phyloP scores from a whole-genome alignment of 768 basidiomycete species.

The Psilocybe sp. region DNA sequence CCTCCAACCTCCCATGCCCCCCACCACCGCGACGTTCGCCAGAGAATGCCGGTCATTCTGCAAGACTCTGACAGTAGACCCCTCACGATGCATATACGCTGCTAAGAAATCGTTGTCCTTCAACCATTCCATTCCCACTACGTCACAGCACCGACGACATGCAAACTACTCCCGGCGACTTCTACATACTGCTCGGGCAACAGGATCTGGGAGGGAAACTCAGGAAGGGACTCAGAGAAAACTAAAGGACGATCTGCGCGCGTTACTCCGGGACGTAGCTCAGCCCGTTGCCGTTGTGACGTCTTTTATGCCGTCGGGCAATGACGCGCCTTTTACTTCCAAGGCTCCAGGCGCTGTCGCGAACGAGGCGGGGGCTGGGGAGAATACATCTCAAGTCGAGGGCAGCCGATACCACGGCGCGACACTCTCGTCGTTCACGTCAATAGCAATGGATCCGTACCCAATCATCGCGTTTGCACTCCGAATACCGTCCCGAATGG shows the following conservation, averaged over 20 bases:
- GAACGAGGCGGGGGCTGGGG: neutral
- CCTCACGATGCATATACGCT: too few species aligned
- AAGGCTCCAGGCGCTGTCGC: neutral
- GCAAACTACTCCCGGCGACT: too few species aligned
- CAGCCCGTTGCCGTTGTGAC: constrained; percentile 89
- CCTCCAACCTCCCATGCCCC: too few species aligned
- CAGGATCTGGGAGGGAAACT: too few species aligned
- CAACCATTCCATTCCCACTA: too few species aligned
- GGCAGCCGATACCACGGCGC: constrained; percentile 69
- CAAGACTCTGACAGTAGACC: too few species aligned
- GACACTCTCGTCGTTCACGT: constrained; percentile 91
- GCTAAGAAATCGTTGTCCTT: too few species aligned
- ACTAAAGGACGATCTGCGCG: constrained; percentile 38
- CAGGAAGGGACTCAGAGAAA: neutral
- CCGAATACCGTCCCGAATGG: constrained; percentile 87
- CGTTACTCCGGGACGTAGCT: constrained; percentile 69
- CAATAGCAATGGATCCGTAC: constrained; percentile 84
- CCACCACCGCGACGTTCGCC: too few species aligned
- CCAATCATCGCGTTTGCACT: constrained; percentile 90
- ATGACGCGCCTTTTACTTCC: neutral
- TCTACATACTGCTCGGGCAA: too few species aligned
- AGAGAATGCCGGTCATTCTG: too few species aligned
- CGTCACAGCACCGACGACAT: too few species aligned
- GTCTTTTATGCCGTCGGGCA: constrained; percentile 48
- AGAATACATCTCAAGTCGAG: neutral